Evolutionary conservation across 345 rosid genomes (phyloP).

Genomic region (Brassica rapa): DNA sequence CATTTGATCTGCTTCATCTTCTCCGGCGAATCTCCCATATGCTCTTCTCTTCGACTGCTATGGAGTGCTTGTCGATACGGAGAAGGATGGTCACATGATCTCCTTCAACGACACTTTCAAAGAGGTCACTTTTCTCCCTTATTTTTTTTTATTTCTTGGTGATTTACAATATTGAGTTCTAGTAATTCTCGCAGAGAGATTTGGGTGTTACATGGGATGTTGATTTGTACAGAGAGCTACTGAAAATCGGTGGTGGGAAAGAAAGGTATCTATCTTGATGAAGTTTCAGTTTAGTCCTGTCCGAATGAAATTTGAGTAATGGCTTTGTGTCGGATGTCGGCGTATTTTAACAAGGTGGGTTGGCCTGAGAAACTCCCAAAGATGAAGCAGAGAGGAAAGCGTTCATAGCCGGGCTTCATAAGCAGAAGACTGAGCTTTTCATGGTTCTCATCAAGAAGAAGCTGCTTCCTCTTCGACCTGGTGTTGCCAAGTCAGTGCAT

Average conservation of each 20-base stretch:
- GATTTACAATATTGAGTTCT: not conserved
- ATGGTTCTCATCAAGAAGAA: slow-evolving; percentile 90
- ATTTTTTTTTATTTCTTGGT: not conserved
- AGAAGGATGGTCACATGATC: slow-evolving; percentile 91
- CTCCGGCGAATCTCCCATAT: slow-evolving; percentile 61
- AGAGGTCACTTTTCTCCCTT: slow-evolving; percentile 47
- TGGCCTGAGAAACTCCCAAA: slow-evolving; percentile 93
- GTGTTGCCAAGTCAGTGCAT: slow-evolving; percentile 74
- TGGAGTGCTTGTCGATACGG: slow-evolving; percentile 98
- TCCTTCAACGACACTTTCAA: slow-evolving; percentile 92
- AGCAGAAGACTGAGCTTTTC: slow-evolving; percentile 82
- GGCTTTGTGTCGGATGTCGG: slow-evolving; percentile 70
- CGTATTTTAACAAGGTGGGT: slow-evolving; percentile 81
- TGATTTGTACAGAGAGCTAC: slow-evolving; percentile 84
- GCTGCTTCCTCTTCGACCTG: slow-evolving; percentile 86
- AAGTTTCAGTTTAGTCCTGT: not conserved
- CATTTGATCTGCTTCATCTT: slow-evolving; percentile 47
- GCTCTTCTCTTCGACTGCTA: slow-evolving; percentile 94
- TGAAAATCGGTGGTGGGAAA: slow-evolving; percentile 97
- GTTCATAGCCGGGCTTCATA: slow-evolving; percentile 90
- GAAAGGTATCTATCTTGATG: slow-evolving; percentile 48
- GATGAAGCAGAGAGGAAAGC: slow-evolving; percentile 81
- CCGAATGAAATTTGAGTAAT: not conserved
- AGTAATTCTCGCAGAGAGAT: slow-evolving; percentile 53
- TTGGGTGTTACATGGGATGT: slow-evolving; percentile 91